Evolutionary conservation across 441 rosid genomes (phyloP), one percentile per base, ranked within the genome.

Genomic region (Melianthus villosus): DNA sequence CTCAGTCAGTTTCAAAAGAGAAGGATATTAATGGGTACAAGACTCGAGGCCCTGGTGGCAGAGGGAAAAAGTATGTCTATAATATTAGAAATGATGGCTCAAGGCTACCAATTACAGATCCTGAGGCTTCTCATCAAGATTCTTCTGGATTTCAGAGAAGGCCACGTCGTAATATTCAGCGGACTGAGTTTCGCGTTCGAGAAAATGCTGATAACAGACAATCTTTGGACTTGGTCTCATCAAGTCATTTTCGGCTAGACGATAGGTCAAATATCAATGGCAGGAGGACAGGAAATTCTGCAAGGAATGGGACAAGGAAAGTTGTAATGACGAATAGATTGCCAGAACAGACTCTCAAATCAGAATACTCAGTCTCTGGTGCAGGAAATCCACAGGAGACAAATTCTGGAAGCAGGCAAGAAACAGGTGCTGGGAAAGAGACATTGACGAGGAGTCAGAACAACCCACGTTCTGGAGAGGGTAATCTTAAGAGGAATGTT

Each of bases 151-250:
- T 65, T 60, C 82, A 65, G 48, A 73, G 78, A 62, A 75, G 78
- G 45, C 64, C 62, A 39, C 77, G 69, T 9, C 81, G 59, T 3
- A 27, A 32, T 41, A 34, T 42, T 1, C 73, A 63, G 46, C 64
- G 65, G 49, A 65, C 81, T 26, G 94, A 84, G 57, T 82, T 84
- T 60, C 73, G 93, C 44, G 70, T 71, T 47, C 68, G 86, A 50
- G 98, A 73, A 52, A 64, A 44, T 50, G n/a, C n/a, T n/a, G n/a
- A n/a, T n/a, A n/a, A n/a, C n/a, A n/a, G n/a, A n/a, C n/a, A n/a
- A n/a, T n/a, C n/a, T n/a, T n/a, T n/a, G n/a, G n/a, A n/a, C n/a
- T n/a, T n/a, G n/a, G n/a, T n/a, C n/a, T n/a, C n/a, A n/a, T n/a
- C n/a, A n/a, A n/a, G n/a, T n/a, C n/a, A n/a, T n/a, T 46, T 46